A percentile compares a stretch with the other conserved stretches of the same genome.
phyloP scores from a whole-genome alignment of 805 yeast genomes.

The Cyberlindnera bimundalis region DNA sequence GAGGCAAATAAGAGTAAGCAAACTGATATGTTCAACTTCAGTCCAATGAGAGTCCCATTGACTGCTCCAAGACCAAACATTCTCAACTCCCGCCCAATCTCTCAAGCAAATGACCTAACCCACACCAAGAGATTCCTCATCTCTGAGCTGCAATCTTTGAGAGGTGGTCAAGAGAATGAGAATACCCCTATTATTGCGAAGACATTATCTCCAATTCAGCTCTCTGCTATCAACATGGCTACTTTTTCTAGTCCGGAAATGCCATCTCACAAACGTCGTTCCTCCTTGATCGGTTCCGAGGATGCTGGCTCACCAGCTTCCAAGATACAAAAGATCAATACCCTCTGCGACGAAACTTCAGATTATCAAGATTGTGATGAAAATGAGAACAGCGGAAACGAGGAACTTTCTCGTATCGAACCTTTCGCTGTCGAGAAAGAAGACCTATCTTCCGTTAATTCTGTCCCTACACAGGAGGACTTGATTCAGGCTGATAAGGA shows the following conservation, averaged over 20 bases:
- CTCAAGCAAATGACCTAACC: constrained; percentile 4
- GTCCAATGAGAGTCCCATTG: constrained; percentile 28
- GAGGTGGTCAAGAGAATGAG: constrained; percentile 21
- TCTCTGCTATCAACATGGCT: constrained; percentile 1
- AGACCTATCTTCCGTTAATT: neutral
- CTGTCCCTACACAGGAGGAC: constrained; percentile 15
- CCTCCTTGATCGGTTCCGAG: constrained; percentile 25
- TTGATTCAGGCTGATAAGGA: constrained; percentile 7
- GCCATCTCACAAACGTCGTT: constrained; percentile 18
- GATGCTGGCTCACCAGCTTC: constrained; percentile 14
- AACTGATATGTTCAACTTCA: constrained; percentile 7
- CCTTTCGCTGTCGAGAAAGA: constrained; percentile 6
- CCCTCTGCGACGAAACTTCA: no score
- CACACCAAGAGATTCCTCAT: constrained; percentile 24
- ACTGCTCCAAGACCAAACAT: constrained; percentile 32
- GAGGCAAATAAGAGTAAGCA: neutral
- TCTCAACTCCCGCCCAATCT: constrained; percentile 25
- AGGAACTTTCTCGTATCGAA: constrained; percentile 29
- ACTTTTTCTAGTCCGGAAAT: constrained; percentile 10
- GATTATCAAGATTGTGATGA: no score
- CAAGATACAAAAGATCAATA: constrained; percentile 13
- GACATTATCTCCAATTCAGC: constrained; percentile 12
- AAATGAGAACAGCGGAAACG: constrained; percentile 28
- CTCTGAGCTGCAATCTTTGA: constrained; percentile 8
- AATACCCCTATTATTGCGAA: constrained; percentile 7